phyloP scores from a whole-genome alignment of 805 yeast genomes.

The Zygosaccharomyces bailii region DNA sequence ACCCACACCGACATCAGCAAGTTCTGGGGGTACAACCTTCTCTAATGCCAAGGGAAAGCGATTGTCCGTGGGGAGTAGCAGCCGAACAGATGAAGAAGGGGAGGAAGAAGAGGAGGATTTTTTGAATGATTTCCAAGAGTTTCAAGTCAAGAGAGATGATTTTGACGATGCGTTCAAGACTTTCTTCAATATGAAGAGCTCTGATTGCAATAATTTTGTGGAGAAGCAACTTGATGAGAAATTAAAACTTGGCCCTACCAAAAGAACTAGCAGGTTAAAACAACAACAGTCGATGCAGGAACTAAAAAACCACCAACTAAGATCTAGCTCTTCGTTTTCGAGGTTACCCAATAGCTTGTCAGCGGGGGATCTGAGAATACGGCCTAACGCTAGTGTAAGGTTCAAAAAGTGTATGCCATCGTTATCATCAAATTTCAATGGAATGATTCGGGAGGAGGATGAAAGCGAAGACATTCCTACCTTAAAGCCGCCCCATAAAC shows the following conservation, averaged over 20 bases:
- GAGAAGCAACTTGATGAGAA: slow-evolving; percentile 16
- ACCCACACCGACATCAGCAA: slow-evolving; percentile 28
- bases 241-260: slow-evolving; percentile 12
- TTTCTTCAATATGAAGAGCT: slow-evolving; percentile 16
- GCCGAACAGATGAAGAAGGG: slow-evolving; percentile 20
- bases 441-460: slow-evolving; percentile 19
- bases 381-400: slow-evolving; percentile 21
- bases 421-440: slow-evolving; percentile 16
- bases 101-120: slow-evolving; percentile 28
- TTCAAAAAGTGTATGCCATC: slow-evolving; percentile 32
- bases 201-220: slow-evolving; percentile 1
- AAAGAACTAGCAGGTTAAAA: slow-evolving; percentile 15
- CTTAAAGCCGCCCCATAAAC: slow-evolving; percentile 3
- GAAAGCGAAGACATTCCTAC: slow-evolving; percentile 3
- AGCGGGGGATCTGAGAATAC: slow-evolving; percentile 25
- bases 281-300: slow-evolving; percentile 36
- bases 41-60: slow-evolving; percentile 20
- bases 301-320: slow-evolving; percentile 20
- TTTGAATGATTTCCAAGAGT: slow-evolving; percentile 31
- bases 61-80: slow-evolving; percentile 16
- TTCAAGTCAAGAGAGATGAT: slow-evolving; percentile 26
- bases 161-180: slow-evolving; percentile 29
- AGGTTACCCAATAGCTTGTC: slow-evolving; percentile 30
- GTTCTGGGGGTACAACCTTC: slow-evolving; percentile 33
- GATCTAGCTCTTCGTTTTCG: slow-evolving; percentile 1